These are phyloP conservation scores for Apiospora arundinis DNA, from an alignment of 2,329 filamentous ascomycete species.

Conservation along the genomic window DNA sequence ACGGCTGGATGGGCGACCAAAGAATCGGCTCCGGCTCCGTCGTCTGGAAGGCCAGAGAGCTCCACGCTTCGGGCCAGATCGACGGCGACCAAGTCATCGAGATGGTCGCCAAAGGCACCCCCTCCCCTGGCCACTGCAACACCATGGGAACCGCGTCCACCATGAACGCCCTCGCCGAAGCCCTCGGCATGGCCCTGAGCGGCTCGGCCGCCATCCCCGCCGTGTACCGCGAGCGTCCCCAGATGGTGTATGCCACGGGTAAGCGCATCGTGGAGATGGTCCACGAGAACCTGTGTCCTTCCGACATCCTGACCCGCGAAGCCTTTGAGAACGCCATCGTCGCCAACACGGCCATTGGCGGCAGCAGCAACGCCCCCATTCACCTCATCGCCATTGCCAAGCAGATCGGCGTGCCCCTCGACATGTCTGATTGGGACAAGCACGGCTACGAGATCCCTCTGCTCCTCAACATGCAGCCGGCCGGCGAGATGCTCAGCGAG, in stretches of 20 bases:
- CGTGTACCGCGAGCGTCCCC: slow-evolving; percentile 53
- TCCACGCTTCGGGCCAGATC: slow-evolving; percentile 53
- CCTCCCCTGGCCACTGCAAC: slow-evolving; percentile 56
- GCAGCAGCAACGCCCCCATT: slow-evolving; percentile 63
- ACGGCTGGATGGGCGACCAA: slow-evolving; percentile 50
- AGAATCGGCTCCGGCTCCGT: slow-evolving; percentile 53
- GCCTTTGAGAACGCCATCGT: slow-evolving; percentile 64
- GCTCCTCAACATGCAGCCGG: slow-evolving; percentile 61
- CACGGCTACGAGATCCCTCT: slow-evolving; percentile 57
- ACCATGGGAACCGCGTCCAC: slow-evolving; percentile 61
- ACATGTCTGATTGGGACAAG: slow-evolving; percentile 60
- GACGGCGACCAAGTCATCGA: slow-evolving; percentile 51
- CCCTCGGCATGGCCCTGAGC: slow-evolving; percentile 58
- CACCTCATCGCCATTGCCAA: slow-evolving; percentile 61
- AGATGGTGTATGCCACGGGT: slow-evolving; percentile 56
- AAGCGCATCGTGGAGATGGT: slow-evolving; percentile 58
- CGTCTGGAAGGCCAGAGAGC: slow-evolving; percentile 55
- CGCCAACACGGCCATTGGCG: slow-evolving; percentile 60
- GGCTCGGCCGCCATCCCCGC: slow-evolving; percentile 59
- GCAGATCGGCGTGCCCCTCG: slow-evolving; percentile 56
- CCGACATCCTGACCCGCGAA: slow-evolving; percentile 59
- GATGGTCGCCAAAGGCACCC: slow-evolving; percentile 48
- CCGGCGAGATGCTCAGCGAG: slow-evolving; percentile 58
- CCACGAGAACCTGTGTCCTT: slow-evolving; percentile 53
- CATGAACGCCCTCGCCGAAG: slow-evolving; percentile 59